phyloP scores from a whole-genome alignment of 1,284 basidiomycete genomes.

The Salmacisia buchloeana region DNA sequence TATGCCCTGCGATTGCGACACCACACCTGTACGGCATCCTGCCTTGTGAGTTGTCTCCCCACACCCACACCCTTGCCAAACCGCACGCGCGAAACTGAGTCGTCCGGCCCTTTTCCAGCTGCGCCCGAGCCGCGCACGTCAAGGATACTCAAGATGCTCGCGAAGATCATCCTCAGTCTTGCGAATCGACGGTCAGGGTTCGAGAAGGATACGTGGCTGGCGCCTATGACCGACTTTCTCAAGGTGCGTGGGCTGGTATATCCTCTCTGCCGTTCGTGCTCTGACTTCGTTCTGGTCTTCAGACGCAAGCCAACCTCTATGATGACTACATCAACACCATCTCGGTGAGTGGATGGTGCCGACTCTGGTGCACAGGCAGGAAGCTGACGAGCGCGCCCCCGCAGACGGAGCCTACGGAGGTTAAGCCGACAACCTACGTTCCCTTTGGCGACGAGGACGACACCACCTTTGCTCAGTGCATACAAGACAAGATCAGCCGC shows the following conservation, averaged over 20 bases:
- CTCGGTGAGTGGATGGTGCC: constrained; percentile 13
- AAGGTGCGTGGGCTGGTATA: background rate
- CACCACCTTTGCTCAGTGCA: constrained; percentile 22
- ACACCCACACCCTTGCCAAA: background rate
- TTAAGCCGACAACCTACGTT: constrained; percentile 13
- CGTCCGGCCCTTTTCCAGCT: constrained; percentile 14
- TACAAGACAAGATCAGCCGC: constrained; percentile 9
- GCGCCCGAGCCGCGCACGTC: constrained; percentile 14
- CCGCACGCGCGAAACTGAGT: background rate
- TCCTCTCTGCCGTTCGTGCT: background rate
- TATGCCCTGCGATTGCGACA: constrained; percentile 39
- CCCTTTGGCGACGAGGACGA: constrained; percentile 29
- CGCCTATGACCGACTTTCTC: constrained; percentile 29
- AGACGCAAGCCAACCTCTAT: constrained; percentile 28
- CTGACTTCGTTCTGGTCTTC: background rate
- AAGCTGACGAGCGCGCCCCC: background rate
- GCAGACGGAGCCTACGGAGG: constrained; percentile 23
- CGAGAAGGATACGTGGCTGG: constrained; percentile 36
- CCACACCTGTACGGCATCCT: constrained; percentile 40
- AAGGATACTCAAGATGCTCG: constrained; percentile 27
- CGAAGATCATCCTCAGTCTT: constrained; percentile 35
- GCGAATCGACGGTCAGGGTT: constrained; percentile 34
- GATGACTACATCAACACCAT: constrained; percentile 42
- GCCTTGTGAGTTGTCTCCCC: background rate
- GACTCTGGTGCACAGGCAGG: background rate